These are phyloP conservation scores for Pyrus bretschneideri DNA, from an alignment of 306 rosid genomes.

Conservation along the genomic window DNA sequence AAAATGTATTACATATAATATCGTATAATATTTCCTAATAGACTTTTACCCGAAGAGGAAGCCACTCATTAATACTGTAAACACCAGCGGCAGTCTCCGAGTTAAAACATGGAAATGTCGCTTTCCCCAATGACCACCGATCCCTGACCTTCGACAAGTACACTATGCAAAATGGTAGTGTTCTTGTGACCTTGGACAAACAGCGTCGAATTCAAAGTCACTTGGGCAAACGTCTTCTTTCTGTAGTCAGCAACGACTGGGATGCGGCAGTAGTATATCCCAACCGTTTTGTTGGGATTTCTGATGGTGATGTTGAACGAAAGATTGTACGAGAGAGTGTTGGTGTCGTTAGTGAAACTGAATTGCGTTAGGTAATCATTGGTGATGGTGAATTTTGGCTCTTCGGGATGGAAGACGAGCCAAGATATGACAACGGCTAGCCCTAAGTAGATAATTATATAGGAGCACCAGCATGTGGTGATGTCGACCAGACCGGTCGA, in stretches of 20 bases:
- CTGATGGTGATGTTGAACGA: slow-evolving; percentile 30
- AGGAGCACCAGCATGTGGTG: no score
- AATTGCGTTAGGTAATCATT: not conserved
- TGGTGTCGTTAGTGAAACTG: not conserved
- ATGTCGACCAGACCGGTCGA: no score
- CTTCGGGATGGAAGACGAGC: no score
- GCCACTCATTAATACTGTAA: not conserved
- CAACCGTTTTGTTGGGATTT: slow-evolving; percentile 50
- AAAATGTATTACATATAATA: no score
- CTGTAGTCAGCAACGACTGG: slow-evolving; percentile 29
- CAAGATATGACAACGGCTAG: no score
- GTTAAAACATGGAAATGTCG: not conserved
- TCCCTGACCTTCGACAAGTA: slow-evolving; percentile 9
- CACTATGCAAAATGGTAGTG: slow-evolving; percentile 14
- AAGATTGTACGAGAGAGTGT: slow-evolving; percentile 20
- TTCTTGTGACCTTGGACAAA: slow-evolving; percentile 59
- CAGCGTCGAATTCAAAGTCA: not conserved
- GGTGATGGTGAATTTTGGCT: not conserved
- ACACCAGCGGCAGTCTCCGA: not conserved
- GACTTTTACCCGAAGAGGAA: not conserved
- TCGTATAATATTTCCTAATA: no score
- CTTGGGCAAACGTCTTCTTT: slow-evolving; percentile 22
- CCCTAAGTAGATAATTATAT: no score
- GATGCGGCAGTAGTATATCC: slow-evolving; percentile 45
- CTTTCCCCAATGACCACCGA: not conserved